These are phyloP conservation scores for Pleodorina starrii DNA, from an alignment of 139 green algal species.

Conservation along the genomic window DNA sequence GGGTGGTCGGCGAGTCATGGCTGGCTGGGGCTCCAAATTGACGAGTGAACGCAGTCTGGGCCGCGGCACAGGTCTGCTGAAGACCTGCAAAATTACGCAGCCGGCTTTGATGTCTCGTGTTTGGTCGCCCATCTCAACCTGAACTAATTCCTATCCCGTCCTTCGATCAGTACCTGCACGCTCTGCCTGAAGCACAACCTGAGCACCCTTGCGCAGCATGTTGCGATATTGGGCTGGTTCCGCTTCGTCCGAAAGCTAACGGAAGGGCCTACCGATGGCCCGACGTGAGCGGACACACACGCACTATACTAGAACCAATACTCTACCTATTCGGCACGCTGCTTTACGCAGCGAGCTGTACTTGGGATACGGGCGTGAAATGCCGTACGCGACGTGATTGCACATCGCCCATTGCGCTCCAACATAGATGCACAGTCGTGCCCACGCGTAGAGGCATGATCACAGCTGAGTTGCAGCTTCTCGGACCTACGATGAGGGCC, in stretches of 20 bases:
- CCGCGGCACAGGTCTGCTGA: slow-evolving; percentile 29
- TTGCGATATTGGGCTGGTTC: not conserved
- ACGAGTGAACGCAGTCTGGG: slow-evolving; percentile 22
- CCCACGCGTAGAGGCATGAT: no score
- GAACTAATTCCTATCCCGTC: not conserved
- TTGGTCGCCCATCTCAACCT: not conserved
- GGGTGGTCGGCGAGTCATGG: slow-evolving; percentile 49
- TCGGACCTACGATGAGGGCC: no score
- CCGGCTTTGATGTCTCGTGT: slow-evolving; percentile 15
- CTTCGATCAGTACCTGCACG: slow-evolving; percentile 17
- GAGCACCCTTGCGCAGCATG: slow-evolving; percentile 41
- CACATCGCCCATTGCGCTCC: no score
- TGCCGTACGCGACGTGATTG: no score
- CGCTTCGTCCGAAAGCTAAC: not conserved
- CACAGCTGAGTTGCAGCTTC: no score
- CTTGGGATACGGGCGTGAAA: no score
- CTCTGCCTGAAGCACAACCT: slow-evolving; percentile 29
- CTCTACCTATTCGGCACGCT: no score
- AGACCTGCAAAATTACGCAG: slow-evolving; percentile 30
- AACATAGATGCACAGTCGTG: no score
- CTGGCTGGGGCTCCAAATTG: slow-evolving; percentile 36
- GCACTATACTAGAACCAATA: no score
- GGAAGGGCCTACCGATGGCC: slow-evolving; percentile 6
- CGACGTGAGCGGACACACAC: not conserved
- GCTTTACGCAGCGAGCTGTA: no score